Evolutionary conservation across 1,284 basidiomycete genomes (phyloP).

Genomic region (Boletellus deceptivus): DNA sequence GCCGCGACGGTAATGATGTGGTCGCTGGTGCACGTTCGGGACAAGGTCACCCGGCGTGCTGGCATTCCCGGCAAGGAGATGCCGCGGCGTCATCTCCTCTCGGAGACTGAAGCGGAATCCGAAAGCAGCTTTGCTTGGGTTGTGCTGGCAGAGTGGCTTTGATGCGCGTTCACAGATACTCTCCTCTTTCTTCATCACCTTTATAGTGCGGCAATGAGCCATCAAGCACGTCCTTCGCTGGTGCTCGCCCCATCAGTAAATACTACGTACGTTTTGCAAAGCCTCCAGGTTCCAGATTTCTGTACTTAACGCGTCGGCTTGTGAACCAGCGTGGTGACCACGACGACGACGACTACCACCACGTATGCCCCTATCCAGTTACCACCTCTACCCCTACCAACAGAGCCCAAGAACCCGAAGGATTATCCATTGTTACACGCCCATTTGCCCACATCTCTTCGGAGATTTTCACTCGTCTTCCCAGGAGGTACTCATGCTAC

Average conservation of each 20-base stretch:
- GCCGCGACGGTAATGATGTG: too few relatives aligned
- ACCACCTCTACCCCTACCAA: slow-evolving; percentile 63
- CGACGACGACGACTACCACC: slow-evolving; percentile 80
- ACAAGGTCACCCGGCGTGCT: neutral
- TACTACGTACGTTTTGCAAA: slow-evolving; percentile 55
- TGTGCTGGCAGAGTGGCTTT: slow-evolving; percentile 36
- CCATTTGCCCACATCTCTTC: slow-evolving; percentile 63
- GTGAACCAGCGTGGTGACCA: slow-evolving; percentile 71
- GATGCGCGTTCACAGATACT: slow-evolving; percentile 32
- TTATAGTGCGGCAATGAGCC: slow-evolving; percentile 46
- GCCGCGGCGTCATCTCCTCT: slow-evolving; percentile 11
- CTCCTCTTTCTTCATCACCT: slow-evolving; percentile 19
- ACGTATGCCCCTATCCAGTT: slow-evolving; percentile 79
- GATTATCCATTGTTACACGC: slow-evolving; percentile 73
- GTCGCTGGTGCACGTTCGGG: too few relatives aligned
- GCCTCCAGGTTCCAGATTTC: slow-evolving; percentile 3
- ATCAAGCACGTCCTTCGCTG: slow-evolving; percentile 57
- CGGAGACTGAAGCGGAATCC: slow-evolving; percentile 28
- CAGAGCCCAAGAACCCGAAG: slow-evolving; percentile 74
- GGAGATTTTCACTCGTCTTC: slow-evolving; percentile 73
- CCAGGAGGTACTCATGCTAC: slow-evolving; percentile 75
- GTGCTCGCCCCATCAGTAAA: slow-evolving; percentile 73
- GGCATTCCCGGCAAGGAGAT: slow-evolving; percentile 19
- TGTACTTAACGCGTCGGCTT: slow-evolving; percentile 28
- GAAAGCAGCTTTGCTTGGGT: slow-evolving; percentile 30